Evolutionary conservation across 1,284 basidiomycete genomes (phyloP).

Genomic region (Apiotrichum brassicae): DNA sequence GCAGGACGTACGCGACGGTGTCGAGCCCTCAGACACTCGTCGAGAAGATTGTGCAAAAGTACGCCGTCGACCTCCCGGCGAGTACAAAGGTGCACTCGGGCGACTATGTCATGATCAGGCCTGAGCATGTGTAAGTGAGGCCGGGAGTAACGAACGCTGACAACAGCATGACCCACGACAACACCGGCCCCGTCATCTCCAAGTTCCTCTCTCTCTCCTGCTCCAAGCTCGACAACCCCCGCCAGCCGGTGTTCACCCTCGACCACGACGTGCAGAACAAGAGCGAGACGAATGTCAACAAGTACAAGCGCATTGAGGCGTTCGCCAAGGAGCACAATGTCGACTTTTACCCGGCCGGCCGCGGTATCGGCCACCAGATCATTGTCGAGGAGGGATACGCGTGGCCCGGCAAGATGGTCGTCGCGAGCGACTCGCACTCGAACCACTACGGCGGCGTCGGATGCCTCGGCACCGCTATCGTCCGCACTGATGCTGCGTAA

Average conservation of each 20-base stretch:
- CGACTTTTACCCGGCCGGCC: conserved; percentile 95
- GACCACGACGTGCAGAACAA: conserved; percentile 99
- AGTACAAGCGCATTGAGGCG: conserved; percentile 86
- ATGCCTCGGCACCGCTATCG: conserved; percentile 94
- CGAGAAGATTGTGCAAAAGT: conserved; percentile 97
- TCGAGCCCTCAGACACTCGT: conserved; percentile 74
- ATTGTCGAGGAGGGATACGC: conserved; percentile 95
- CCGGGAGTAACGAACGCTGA: neutral
- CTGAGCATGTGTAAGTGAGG: conserved; percentile 73
- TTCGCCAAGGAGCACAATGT: conserved; percentile 81
- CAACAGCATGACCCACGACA: conserved; percentile 81
- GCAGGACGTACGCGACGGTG: conserved; percentile 30
- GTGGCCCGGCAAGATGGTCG: conserved; percentile 85
- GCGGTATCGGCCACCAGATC: conserved; percentile 96
- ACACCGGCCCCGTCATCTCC: conserved; percentile 94
- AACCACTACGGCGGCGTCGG: conserved; percentile 97
- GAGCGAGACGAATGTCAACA: conserved; percentile 83
- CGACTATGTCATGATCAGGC: conserved; percentile 98
- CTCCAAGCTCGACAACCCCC: conserved; percentile 71
- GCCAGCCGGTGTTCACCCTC: conserved; percentile 80
- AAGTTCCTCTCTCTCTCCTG: conserved; percentile 96
- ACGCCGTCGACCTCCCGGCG: conserved; percentile 77
- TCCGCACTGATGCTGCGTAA: conserved; percentile 58
- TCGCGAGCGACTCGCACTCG: conserved; percentile 93
- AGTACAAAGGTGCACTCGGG: conserved; percentile 79